Evolutionary conservation across 331 rosid species (phyloP), one percentile per base, ranked within the genome.

Genomic region (Acacia concinna): DNA sequence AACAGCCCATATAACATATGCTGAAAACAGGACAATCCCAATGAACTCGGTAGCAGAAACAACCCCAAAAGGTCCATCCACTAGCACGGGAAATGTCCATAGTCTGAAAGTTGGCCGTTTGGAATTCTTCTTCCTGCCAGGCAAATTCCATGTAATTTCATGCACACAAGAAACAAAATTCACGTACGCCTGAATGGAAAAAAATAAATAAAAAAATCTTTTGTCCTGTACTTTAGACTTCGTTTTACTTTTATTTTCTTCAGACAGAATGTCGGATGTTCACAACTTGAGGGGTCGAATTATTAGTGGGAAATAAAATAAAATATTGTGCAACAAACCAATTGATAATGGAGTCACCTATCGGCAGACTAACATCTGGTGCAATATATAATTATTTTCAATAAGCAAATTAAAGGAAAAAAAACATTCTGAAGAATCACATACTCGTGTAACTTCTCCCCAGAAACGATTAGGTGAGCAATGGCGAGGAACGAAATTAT

Each of bases 31-130:
- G 35, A 88, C 57, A 79, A 93, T 91, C 63, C 98, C 98, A 62
- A 91, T 81, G 1, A 93, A 31, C 83, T 93, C 98, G 40, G 97
- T 72, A 31, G 90, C 98, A 82, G 92, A 91, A 88, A 93, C 91
- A 30, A 93, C 97, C 60, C 94, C 94, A 68, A 93, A 93, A 37
- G 98, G 94, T 54, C 97, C 98, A 31, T 90, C 85, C 64, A 93
- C 89, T 47, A 93, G 64, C 85, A 89, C 88, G 47, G 98, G 98
- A 76, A 91, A 91, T 2, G 98, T 93, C 98, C 94, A 93, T 49
- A 91, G 86, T 41, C 92, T 81, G 49, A 79, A 85, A 28, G 91
- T 82, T 15, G 97, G 97, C 77, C 52, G 20, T 52, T 79, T 82
- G 56, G 85, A 77, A 52, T 35, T 73, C 89, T 83, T 91, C 82